Base-by-base conservation (phyloP, 495 filamentous ascomycete species). In the Copromyces sp. region DNA sequence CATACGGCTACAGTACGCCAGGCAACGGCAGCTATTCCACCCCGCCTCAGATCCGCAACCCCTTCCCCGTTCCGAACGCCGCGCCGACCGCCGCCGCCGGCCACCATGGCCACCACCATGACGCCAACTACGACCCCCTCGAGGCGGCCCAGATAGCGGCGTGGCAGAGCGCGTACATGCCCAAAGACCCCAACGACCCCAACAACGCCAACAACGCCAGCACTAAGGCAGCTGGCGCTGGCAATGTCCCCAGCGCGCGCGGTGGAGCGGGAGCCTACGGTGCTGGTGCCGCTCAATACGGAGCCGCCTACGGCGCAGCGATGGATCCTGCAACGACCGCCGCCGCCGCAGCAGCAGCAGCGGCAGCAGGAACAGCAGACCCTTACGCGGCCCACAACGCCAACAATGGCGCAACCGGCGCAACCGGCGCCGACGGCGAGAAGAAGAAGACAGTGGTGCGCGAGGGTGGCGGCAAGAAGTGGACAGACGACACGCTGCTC, bases 91-190 rank as follows among this genome's bases (percentile, higher is more conserved):
- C 77, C 69, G 71, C 77, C 73, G 35, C 24, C 24, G 53, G 53
- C 12, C 53, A 61, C 24, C 53, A 61, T 61, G 53, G 53, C 16
- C 53, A 61, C 16, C 53, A 61, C 24, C 53, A 32, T 61, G 53
- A 61, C 24, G 53, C 12, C 53, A 83, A 82, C 72, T 85, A 85
- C 47, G 94, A 98, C 77, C 90, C 94, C 8, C 94, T 98, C 76
- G 91, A 93, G 79, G 93, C 95, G 71, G 94, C 94, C 12, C 92
- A 97, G 80, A 94, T 98, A 71, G 95, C 95, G 65, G 94, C 97
- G 81, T 98, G 96, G 93, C 94, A 97, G 82, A 94, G 91, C 77
- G 93, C 95, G 20, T 99, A 98, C 79, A 87, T 90, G 71, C 86
- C 84, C 42, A 88, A 86, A 71, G 89, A 85, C 45, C 76, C 81